Percentiles rank a stretch among this genome's conserved stretches.
Evolutionary conservation across 495 filamentous ascomycete genomes (phyloP).

Genomic region (Aspergillus coremiiformis): DNA sequence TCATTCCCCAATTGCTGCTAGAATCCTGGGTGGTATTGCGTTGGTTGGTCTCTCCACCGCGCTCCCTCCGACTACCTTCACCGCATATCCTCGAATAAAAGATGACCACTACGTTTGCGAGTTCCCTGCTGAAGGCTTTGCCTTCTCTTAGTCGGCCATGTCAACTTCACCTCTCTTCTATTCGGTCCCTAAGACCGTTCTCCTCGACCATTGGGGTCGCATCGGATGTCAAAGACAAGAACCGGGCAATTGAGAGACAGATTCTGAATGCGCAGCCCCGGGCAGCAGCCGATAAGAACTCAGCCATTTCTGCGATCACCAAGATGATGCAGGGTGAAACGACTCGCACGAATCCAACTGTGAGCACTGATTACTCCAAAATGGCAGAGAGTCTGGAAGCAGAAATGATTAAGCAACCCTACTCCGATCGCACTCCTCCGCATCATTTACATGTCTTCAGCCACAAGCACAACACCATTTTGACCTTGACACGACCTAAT

Average conservation of each 20-base stretch:
- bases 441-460: constrained; percentile 84
- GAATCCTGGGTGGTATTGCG: no score
- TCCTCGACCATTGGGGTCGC: constrained; percentile 20
- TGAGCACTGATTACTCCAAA: constrained; percentile 23
- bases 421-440: constrained; percentile 39
- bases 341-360: constrained; percentile 10
- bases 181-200: constrained; percentile 21
- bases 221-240: constrained; percentile 13
- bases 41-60: background rate
- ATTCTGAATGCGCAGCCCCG: constrained; percentile 21
- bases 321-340: constrained; percentile 27
- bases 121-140: constrained; percentile 26
- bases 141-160: constrained; percentile 31
- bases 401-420: constrained; percentile 33
- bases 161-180: constrained; percentile 12
- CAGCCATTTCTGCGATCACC: constrained; percentile 27
- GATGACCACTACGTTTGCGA: constrained; percentile 36
- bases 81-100: constrained; percentile 6
- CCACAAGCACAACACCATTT: constrained; percentile 86
- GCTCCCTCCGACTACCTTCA: background rate
- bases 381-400: constrained; percentile 33
- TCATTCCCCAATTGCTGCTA: background rate
- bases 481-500: constrained; percentile 78
- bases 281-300: constrained; percentile 13
- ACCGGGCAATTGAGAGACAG: constrained; percentile 24